These are phyloP conservation scores for Galerina sulciceps DNA, from an alignment of 768 basidiomycete species.

Conservation along the genomic window DNA sequence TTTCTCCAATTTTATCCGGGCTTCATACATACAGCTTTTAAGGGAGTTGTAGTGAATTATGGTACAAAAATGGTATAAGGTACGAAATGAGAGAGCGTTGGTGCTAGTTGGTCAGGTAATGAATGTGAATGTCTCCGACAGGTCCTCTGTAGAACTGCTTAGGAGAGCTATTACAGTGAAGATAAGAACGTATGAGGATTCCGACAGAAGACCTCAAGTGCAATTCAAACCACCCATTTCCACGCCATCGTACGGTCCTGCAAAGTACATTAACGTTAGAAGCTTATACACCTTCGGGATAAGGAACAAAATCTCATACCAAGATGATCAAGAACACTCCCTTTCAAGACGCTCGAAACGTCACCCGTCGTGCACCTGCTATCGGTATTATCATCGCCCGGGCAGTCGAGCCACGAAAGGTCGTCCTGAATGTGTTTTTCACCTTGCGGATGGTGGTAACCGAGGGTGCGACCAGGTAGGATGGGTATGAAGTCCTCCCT, in stretches of 20 bases:
- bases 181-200: background rate
- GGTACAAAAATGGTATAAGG: too few relatives aligned
- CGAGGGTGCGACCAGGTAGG: slow-evolving; percentile 42
- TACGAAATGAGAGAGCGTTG: too few relatives aligned
- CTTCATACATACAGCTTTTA: background rate
- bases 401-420: slow-evolving; percentile 58
- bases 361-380: slow-evolving; percentile 56
- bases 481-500: slow-evolving; percentile 44
- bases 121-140: too few relatives aligned
- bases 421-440: slow-evolving; percentile 41
- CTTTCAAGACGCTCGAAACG: slow-evolving; percentile 52
- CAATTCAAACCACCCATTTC: slow-evolving; percentile 26
- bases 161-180: too few relatives aligned
- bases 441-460: slow-evolving; percentile 49
- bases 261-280: background rate
- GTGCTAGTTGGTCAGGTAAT: too few relatives aligned
- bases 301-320: slow-evolving; percentile 32
- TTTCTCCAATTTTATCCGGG: background rate
- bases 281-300: background rate
- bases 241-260: slow-evolving; percentile 34
- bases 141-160: too few relatives aligned
- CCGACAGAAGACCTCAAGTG: background rate
- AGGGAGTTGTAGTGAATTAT: too few relatives aligned
- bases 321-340: slow-evolving; percentile 47
- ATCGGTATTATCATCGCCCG: slow-evolving; percentile 66